phyloP scores from a whole-genome alignment of 345 rosid genomes.

The Rubroshorea leprosula region DNA sequence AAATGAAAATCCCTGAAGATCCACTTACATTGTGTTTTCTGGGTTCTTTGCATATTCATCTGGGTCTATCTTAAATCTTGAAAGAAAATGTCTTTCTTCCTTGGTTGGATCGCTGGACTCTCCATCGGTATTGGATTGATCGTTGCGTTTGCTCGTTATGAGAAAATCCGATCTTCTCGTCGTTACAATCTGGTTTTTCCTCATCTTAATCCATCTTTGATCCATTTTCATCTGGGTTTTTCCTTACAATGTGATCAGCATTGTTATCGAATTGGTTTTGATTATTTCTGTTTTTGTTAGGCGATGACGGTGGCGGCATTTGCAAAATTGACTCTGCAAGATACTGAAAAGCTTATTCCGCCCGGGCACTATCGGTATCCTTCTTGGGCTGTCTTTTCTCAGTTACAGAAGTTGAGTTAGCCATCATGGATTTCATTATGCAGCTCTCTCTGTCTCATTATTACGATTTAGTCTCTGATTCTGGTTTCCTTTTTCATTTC shows the following conservation, averaged over 20 bases:
- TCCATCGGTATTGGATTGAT: conserved; percentile 50
- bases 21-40: too few species aligned
- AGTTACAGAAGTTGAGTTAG: conserved; percentile 64
- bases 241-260: neutral
- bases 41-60: too few species aligned
- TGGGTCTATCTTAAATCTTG: too few species aligned
- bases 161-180: conserved; percentile 44
- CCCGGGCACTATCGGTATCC: conserved; percentile 60
- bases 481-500: conserved; percentile 21
- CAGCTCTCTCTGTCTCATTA: neutral
- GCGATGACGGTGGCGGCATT: conserved; percentile 73
- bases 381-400: conserved; percentile 83
- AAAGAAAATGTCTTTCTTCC: conserved; percentile 39
- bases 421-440: neutral
- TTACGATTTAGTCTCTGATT: conserved; percentile 13
- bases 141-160: conserved; percentile 53
- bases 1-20: too few species aligned
- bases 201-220: neutral
- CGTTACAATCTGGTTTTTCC: conserved; percentile 49
- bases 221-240: too few species aligned
- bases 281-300: conserved; percentile 28
- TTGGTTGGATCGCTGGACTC: conserved; percentile 48
- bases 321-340: conserved; percentile 82
- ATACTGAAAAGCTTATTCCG: conserved; percentile 72
- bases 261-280: neutral